Evolutionary conservation across 768 basidiomycete genomes (phyloP).

Genomic region (Rhodocollybia butyracea): DNA sequence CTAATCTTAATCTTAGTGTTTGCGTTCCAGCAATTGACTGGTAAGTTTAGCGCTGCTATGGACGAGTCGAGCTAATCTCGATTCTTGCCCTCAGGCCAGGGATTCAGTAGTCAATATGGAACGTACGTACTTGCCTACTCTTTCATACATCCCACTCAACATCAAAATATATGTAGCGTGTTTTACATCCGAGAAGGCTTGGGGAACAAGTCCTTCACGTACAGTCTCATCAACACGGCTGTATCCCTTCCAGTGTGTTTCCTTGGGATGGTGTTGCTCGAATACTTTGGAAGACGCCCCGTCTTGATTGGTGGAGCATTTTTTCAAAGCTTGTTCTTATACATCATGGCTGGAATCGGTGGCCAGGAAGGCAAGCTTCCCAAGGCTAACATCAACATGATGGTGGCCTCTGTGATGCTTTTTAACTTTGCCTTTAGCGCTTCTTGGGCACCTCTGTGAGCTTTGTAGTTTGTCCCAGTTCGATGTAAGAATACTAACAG

Average conservation of each 20-base stretch:
- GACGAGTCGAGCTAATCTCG: not conserved
- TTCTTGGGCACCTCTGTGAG: conserved; percentile 8
- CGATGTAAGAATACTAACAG: not conserved
- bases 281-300: conserved; percentile 6
- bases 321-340: conserved; percentile 5
- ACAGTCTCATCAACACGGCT: conserved; percentile 6
- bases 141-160: not conserved
- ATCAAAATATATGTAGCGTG: not conserved
- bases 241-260: conserved; percentile 7
- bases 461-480: not conserved
- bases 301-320: conserved; percentile 7
- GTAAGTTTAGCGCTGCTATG: not conserved
- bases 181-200: conserved; percentile 7
- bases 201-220: conserved; percentile 1
- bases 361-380: not conserved
- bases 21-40: conserved; percentile 7
- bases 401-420: conserved; percentile 4
- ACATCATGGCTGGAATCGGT: conserved; percentile 4
- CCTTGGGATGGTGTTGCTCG: conserved; percentile 1
- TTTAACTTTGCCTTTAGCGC: conserved; percentile 6
- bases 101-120: conserved; percentile 7
- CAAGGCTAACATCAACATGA: conserved; percentile 2
- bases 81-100: not conserved
- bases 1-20: not conserved
- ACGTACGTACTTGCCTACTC: not conserved